Evolutionary conservation across 306 rosid species (phyloP).

Genomic region (Prunus kanzakura): DNA sequence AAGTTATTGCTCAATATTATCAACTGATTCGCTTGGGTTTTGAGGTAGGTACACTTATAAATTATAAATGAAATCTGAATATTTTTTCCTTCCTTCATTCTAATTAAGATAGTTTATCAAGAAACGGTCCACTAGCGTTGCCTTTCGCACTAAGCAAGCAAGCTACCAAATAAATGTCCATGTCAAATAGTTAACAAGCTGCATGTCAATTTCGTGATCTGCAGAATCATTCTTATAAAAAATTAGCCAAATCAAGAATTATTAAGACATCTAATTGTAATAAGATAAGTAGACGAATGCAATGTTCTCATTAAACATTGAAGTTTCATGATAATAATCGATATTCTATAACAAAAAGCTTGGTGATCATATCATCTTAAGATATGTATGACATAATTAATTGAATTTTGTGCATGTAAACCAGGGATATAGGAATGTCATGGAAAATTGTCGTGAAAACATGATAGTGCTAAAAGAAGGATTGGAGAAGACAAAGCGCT

Average conservation of each 20-base stretch:
- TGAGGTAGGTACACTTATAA: slow-evolving; percentile 42
- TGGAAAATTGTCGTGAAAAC: slow-evolving; percentile 90
- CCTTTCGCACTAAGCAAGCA: neutral
- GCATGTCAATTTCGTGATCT: neutral
- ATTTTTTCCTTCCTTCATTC: too few species aligned
- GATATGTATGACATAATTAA: neutral
- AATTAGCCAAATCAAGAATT: neutral
- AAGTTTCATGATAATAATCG: too few species aligned
- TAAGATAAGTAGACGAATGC: too few species aligned
- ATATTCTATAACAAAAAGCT: too few species aligned
- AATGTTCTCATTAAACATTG: too few species aligned
- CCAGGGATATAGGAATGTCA: slow-evolving; percentile 82
- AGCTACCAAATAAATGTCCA: neutral
- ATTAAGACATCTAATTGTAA: neutral
- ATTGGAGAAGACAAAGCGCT: slow-evolving; percentile 61
- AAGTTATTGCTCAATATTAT: slow-evolving; percentile 90
- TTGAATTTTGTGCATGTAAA: neutral
- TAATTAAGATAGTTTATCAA: too few species aligned
- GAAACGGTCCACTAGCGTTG: too few species aligned
- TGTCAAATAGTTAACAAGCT: neutral
- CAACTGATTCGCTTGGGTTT: slow-evolving; percentile 83
- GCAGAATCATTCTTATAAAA: neutral
- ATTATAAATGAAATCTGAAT: neutral
- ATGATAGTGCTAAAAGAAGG: slow-evolving; percentile 80
- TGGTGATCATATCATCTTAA: neutral